A percentile compares a stretch with the other conserved stretches of the same genome.
Conservation (phyloP, 2,329 filamentous ascomycete species). For the Teratosphaeria destructans region DNA sequence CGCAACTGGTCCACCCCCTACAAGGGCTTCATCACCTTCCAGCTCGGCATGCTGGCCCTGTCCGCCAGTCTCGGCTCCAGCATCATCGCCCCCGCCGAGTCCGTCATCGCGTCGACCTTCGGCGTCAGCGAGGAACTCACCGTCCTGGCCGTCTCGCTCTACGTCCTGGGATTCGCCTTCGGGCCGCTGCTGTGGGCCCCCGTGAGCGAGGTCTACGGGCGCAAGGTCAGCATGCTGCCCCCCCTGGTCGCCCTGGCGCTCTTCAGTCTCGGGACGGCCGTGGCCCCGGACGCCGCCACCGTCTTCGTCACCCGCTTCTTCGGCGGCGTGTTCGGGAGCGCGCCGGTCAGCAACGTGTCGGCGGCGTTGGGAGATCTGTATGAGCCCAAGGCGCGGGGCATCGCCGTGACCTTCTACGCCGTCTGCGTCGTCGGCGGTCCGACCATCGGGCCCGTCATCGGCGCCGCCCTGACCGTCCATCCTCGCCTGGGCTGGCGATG, state of each 20-base stretch:
- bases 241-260: conserved; percentile 33
- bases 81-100: conserved; percentile 40
- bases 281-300: conserved; percentile 26
- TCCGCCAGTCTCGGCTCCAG: conserved; percentile 40
- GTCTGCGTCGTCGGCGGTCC: conserved; percentile 30
- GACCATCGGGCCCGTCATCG: conserved; percentile 33
- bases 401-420: conserved; percentile 31
- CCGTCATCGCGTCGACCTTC: conserved; percentile 33
- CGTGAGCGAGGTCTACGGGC: conserved; percentile 27
- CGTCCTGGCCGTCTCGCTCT: conserved; percentile 38
- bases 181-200: conserved; percentile 33
- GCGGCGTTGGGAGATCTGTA: conserved; percentile 38
- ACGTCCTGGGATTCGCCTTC: conserved; percentile 35
- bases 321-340: conserved; percentile 34
- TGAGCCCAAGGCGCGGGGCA: conserved; percentile 27
- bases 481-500: conserved; percentile 36
- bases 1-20: conserved; percentile 35
- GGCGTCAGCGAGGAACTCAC: conserved; percentile 34
- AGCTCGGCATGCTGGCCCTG: conserved; percentile 42
- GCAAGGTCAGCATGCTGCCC: conserved; percentile 35
- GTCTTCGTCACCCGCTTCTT: conserved; percentile 37
- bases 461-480: conserved; percentile 30
- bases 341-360: conserved; percentile 33
- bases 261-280: conserved; percentile 38
- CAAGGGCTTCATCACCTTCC: conserved; percentile 40